Conservation (phyloP, 1,284 basidiomycete species). For the Entoloma clypeatum region DNA sequence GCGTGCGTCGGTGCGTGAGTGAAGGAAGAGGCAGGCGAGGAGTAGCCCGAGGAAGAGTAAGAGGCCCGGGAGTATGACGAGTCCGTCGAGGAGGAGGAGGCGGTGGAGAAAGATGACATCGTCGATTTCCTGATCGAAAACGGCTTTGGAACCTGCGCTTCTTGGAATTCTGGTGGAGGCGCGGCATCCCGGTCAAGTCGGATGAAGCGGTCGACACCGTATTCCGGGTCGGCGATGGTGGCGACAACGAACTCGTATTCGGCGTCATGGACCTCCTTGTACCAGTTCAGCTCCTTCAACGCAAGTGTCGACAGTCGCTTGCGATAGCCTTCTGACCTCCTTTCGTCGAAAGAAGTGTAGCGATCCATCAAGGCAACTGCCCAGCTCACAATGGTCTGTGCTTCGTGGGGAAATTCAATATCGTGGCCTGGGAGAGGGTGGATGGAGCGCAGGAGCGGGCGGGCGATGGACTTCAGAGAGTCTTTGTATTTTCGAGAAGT, state of each 20-base stretch:
- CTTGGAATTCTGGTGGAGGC: constrained; percentile 7
- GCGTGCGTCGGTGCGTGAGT: constrained; percentile 2
- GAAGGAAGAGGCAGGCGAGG: constrained; percentile 9
- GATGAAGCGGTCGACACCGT: constrained; percentile 12
- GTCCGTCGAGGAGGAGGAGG: not conserved
- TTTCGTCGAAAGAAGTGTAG: constrained; percentile 11
- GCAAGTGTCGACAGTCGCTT: constrained; percentile 11
- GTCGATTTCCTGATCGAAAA: not conserved
- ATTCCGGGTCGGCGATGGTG: constrained; percentile 13
- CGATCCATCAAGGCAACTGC: constrained; percentile 11
- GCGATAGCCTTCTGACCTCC: constrained; percentile 6
- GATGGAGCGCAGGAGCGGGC: constrained; percentile 12
- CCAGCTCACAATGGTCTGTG: constrained; percentile 14
- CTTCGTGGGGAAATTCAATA: constrained; percentile 14
- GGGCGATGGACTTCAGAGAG: constrained; percentile 11
- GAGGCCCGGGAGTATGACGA: constrained; percentile 6
- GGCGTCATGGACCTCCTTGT: constrained; percentile 6
- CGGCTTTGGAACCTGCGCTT: not conserved
- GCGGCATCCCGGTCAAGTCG: constrained; percentile 13
- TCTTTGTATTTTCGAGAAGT: constrained; percentile 9
- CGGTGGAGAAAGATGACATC: constrained; percentile 2
- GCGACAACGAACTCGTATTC: constrained; percentile 17
- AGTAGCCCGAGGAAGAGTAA: constrained; percentile 9
- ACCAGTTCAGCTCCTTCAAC: constrained; percentile 15
- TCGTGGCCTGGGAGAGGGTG: constrained; percentile 6